Evolutionary conservation across 164 flowering plant species (phyloP), one percentile per base, ranked within the genome.

Genomic region (Chloranthus sessilifolius): DNA sequence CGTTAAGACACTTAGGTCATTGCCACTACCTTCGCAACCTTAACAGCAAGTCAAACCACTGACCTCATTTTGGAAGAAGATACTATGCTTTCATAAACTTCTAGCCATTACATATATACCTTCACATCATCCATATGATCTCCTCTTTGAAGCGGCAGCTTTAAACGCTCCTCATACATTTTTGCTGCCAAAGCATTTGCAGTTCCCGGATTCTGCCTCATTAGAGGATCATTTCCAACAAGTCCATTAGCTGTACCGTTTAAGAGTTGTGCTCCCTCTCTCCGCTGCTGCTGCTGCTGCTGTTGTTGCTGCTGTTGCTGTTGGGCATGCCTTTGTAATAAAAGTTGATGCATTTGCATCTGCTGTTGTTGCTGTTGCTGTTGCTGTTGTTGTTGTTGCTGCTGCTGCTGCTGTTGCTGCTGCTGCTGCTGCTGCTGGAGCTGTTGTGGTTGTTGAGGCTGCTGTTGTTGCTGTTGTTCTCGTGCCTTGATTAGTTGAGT

Each of bases 91-190:
- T n/a, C n/a, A n/a, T n/a, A n/a, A n/a, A n/a, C n/a, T n/a, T n/a
- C n/a, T n/a, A n/a, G n/a, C n/a, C n/a, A n/a, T n/a, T n/a, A n/a
- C n/a, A n/a, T n/a, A 10, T 36, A 26, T 51, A 88, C 98, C 82
- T 92, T 92, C 62, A 92, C 79, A 68, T 88, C 97, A 56, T 85
- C 97, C 64, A 88, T 45, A 37, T 83, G 62, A 65, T 88, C 96
- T 60, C 77, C 9, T 66, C 96, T 79, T 60, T 79, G 87, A 47
- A 55, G 53, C 12, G 96, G 94, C 50, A 74, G 36, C 62, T 88
- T 88, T 25, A 85, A 56, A 14, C 72, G 72, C 30, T 89, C 92
- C 73, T 85, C 97, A 23, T 89, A 89, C 87, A 85, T 77, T 63
- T 83, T 89, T 42, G 89, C 71, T 21, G 95, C 97, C 75, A 88